phyloP scores from a whole-genome alignment of 1,139 yeast genomes.

The Debaryomycetaceae sp. region DNA sequence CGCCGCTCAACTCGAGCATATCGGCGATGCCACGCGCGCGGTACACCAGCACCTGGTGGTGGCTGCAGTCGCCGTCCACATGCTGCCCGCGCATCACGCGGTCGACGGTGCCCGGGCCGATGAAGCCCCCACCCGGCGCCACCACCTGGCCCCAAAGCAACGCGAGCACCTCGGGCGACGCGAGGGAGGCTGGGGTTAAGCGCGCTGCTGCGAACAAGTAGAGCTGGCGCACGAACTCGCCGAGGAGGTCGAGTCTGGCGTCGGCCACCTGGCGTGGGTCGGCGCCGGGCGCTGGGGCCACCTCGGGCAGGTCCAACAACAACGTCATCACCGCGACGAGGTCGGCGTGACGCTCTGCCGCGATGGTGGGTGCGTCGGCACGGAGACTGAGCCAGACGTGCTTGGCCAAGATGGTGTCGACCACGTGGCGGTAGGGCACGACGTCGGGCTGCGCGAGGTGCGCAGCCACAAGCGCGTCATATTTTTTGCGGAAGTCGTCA shows the following conservation, averaged over 20 bases:
- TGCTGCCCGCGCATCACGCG: constrained; percentile 14
- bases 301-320: constrained; percentile 2
- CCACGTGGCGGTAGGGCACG: constrained; percentile 23
- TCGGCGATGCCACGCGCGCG: constrained; percentile 29
- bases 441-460: constrained; percentile 32
- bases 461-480: constrained; percentile 32
- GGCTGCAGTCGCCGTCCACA: not conserved
- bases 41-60: constrained; percentile 14
- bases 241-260: constrained; percentile 2
- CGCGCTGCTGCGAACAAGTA: constrained; percentile 1
- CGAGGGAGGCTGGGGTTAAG: constrained; percentile 2
- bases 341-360: not conserved
- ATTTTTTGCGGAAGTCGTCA: constrained; percentile 29
- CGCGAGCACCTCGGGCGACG: constrained; percentile 27
- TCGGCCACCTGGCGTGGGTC: constrained; percentile 1
- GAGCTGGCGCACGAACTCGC: constrained; percentile 3
- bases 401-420: constrained; percentile 23
- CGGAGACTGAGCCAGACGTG: constrained; percentile 15
- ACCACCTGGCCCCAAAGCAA: constrained; percentile 32
- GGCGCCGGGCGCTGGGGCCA: not conserved
- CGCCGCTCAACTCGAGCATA: constrained; percentile 3
- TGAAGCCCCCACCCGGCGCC: constrained; percentile 12
- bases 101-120: constrained; percentile 25
- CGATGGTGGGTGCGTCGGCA: not conserved
- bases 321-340: constrained; percentile 2